Conservation (phyloP, 2,329 filamentous ascomycete genomes). For the Aspergillus glaucus region DNA sequence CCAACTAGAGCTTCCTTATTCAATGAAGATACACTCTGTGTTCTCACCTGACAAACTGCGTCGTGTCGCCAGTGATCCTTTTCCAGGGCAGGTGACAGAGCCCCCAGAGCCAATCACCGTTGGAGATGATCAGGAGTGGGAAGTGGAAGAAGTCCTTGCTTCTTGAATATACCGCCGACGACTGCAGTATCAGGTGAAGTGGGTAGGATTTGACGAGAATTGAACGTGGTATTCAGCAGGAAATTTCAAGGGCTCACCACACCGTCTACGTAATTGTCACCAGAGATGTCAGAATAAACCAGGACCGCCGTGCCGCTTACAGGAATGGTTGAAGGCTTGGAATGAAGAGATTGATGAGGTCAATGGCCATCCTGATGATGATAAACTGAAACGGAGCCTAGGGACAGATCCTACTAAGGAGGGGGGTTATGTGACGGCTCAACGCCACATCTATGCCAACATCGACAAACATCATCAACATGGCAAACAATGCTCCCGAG, state of each 20-base stretch:
- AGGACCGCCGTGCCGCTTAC: slow-evolving; percentile 3
- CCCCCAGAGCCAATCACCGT: background rate
- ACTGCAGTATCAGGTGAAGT: slow-evolving; percentile 6
- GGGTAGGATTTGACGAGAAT: slow-evolving; percentile 4
- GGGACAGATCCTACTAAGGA: background rate
- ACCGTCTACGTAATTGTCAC: slow-evolving; percentile 4
- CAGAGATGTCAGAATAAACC: background rate
- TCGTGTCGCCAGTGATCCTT: background rate
- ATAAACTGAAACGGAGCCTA: background rate
- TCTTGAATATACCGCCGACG: background rate
- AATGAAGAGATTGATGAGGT: background rate
- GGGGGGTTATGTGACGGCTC: background rate
- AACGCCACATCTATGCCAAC: too few relatives aligned
- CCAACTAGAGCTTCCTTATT: too few relatives aligned
- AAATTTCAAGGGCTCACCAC: slow-evolving; percentile 4
- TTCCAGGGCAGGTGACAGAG: background rate
- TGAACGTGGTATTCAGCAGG: slow-evolving; percentile 6
- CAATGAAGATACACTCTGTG: too few relatives aligned
- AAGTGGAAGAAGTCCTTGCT: slow-evolving; percentile 6
- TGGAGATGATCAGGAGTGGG: slow-evolving; percentile 2
- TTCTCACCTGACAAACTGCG: background rate
- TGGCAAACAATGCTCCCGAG: too few relatives aligned
- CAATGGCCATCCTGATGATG: background rate
- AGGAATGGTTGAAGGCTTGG: slow-evolving; percentile 1
- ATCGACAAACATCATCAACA: too few relatives aligned